Evolutionary conservation across 2,329 filamentous ascomycete genomes (phyloP).

Genomic region (Capronia epimyces): DNA sequence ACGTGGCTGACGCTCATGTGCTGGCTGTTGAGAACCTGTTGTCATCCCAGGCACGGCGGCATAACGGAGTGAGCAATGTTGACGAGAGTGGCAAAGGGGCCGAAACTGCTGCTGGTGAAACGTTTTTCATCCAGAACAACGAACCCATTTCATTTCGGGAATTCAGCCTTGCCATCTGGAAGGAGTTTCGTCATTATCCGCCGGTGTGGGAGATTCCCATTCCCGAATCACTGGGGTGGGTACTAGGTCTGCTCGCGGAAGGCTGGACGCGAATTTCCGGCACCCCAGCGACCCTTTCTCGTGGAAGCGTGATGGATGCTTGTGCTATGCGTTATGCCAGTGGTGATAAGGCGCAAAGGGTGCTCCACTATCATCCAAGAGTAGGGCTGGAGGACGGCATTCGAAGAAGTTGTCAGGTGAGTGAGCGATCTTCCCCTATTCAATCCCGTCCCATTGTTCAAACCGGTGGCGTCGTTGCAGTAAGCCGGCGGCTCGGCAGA

Average conservation of each 20-base stretch:
- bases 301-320: conserved; percentile 53
- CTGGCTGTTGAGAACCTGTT: conserved; percentile 42
- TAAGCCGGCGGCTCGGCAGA: not conserved
- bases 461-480: not conserved
- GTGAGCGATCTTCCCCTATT: conserved; percentile 14
- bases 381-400: conserved; percentile 51
- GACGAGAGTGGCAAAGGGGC: conserved; percentile 1
- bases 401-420: conserved; percentile 45
- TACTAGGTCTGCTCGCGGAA: conserved; percentile 45
- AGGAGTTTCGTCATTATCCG: conserved; percentile 47
- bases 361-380: conserved; percentile 50
- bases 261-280: conserved; percentile 45
- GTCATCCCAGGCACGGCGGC: conserved; percentile 29
- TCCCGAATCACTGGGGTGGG: conserved; percentile 46
- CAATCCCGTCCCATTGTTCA: not conserved
- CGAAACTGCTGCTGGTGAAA: conserved; percentile 38
- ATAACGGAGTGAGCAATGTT: not conserved
- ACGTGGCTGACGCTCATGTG: conserved; percentile 43
- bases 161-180: conserved; percentile 43
- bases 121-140: conserved; percentile 45
- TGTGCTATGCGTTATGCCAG: conserved; percentile 50
- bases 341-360: conserved; percentile 46
- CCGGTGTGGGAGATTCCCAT: conserved; percentile 47
- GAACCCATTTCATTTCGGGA: conserved; percentile 43
- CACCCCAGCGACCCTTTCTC: conserved; percentile 43